Percentiles rank a stretch among this genome's conserved stretches.
Conservation (phyloP, 768 basidiomycete species). For the Lactarius sanguifluus region DNA sequence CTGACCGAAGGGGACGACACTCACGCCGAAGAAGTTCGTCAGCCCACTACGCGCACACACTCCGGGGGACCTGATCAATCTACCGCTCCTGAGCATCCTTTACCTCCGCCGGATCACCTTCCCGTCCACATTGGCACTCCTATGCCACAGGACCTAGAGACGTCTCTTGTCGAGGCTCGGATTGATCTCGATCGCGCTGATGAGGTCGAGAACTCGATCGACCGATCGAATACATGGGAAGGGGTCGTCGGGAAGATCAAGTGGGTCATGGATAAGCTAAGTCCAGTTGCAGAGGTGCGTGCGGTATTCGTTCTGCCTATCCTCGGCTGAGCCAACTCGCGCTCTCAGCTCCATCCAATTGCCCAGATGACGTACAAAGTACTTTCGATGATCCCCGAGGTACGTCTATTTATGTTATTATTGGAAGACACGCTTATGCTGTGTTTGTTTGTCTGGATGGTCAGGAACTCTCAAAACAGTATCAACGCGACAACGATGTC, state of each 20-base stretch:
- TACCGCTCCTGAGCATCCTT: neutral
- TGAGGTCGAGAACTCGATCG: neutral
- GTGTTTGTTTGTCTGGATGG: neutral
- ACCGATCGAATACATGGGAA: neutral
- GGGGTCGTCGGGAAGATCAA: neutral
- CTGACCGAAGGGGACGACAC: neutral
- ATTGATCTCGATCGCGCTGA: neutral
- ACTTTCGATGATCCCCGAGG: neutral
- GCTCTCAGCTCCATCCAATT: neutral
- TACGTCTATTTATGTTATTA: neutral
- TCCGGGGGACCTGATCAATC: neutral
- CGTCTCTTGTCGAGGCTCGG: neutral
- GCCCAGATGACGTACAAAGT: neutral
- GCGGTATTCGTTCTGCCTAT: neutral
- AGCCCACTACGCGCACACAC: neutral
- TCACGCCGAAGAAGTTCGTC: neutral
- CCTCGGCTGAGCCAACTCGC: neutral
- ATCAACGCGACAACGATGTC: neutral
- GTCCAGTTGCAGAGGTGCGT: neutral
- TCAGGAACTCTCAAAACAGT: neutral
- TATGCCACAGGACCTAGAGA: neutral
- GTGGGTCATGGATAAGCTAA: neutral
- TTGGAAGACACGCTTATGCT: neutral
- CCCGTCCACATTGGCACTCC: neutral
- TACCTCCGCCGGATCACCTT: neutral